phyloP scores from a whole-genome alignment of 2,329 filamentous ascomycete species.

The Dactylellina sp. region DNA sequence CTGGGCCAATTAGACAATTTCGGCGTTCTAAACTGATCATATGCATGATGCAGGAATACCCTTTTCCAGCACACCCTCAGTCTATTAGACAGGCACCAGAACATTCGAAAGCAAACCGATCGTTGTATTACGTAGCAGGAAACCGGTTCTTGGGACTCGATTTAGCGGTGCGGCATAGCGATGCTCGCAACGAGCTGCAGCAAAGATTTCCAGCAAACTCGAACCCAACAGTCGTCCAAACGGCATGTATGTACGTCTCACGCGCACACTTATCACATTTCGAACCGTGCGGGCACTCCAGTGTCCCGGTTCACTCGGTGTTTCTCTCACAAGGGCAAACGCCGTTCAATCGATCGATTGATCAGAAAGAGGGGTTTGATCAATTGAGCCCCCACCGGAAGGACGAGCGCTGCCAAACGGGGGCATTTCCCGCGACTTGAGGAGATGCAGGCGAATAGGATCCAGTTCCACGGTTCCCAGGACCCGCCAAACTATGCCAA shows the following conservation, averaged over 20 bases:
- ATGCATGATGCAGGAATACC: not conserved
- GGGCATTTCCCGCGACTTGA: constrained; percentile 3
- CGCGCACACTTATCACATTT: constrained; percentile 5
- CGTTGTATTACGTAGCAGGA: constrained; percentile 26
- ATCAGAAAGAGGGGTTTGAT: constrained; percentile 22
- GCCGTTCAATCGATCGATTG: too few species aligned
- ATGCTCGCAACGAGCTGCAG: not conserved
- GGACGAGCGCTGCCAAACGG: not conserved
- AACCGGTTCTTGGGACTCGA: constrained; percentile 24
- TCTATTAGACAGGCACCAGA: constrained; percentile 12
- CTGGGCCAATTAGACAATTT: too few species aligned
- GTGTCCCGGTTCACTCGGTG: not conserved
- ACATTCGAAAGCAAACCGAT: constrained; percentile 2
- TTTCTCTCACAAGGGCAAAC: not conserved
- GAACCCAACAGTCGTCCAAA: not conserved
- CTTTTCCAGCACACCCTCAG: constrained; percentile 7
- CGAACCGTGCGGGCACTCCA: not conserved
- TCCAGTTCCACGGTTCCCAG: constrained; percentile 47
- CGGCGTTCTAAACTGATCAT: not conserved
- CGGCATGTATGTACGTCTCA: not conserved
- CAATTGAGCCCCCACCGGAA: not conserved
- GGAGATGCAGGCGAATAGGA: constrained; percentile 49
- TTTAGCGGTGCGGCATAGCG: constrained; percentile 12
- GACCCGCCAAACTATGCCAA: constrained; percentile 51
- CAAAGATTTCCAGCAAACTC: not conserved